Evolutionary conservation across 176 grass and related monocot genomes (phyloP), one percentile per base, ranked within the genome.

Genomic region (Aegilops sharonensis): DNA sequence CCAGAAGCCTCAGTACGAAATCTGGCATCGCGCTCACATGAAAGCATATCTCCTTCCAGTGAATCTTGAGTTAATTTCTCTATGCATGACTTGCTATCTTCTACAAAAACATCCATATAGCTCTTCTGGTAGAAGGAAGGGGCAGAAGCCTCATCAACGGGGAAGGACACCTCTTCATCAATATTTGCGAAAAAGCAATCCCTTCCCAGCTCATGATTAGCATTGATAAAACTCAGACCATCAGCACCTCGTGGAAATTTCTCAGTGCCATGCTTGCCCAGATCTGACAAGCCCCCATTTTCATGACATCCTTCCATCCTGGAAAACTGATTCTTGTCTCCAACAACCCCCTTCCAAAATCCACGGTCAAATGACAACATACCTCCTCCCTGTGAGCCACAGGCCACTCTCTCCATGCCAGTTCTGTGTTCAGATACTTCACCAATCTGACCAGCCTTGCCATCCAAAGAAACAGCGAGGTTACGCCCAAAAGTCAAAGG

Each of bases 201-300:
- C 39, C 67, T 77, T 86, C 81, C 78, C 83, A 52, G 29, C 39
- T 80, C 87, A 80, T 74, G 77, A 25, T 80, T 84, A 66, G 32
- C 75, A 79, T 29, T 17, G 30, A 56, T 81, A 20, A 66, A 85
- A 25, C 77, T 35, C 43, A 68, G 68, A 13, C 9, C 34, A 56
- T 89, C 77, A 76, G 25, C 35, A 76, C 12, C 69, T 47, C 1
- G 15, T 76, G 32, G 88, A 36, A 68, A 76, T 43, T 74, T 34
- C 20, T 76, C 69, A 12, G 15, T 68, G 60, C 27, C 61, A 89
- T 43, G 32, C 18, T 81, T 45, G 20, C 77, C 21, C 9, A 1
- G 30, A 60, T 81, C 60, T 5, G 20, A 68, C 25, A 81, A 84
- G 8, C 24, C n/a, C 69, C 29, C 76, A 37, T 17, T 61, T 10